phyloP scores from a whole-genome alignment of 1,284 basidiomycete genomes.

The Pseudozyma tsukubaensis region DNA sequence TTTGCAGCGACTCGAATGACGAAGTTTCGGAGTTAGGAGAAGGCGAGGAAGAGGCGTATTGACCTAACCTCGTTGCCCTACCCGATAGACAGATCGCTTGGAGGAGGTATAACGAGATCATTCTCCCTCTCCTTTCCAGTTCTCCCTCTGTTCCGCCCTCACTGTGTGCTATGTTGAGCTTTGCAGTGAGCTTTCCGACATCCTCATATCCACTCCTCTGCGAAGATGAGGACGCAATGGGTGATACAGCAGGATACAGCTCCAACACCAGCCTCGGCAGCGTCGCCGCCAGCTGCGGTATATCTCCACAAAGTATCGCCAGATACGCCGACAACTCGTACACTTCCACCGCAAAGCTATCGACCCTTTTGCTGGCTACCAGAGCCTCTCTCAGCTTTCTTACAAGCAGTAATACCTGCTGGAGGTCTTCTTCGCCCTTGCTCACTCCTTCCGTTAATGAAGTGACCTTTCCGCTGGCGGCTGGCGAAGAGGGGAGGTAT shows the following conservation, averaged over 20 bases:
- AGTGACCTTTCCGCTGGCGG: not conserved
- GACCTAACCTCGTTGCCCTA: constrained; percentile 31
- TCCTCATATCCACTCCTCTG: not conserved
- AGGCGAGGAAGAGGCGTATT: constrained; percentile 6
- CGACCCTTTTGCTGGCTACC: constrained; percentile 25
- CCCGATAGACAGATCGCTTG: constrained; percentile 34
- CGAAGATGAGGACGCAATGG: not conserved
- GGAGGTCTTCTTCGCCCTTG: constrained; percentile 24
- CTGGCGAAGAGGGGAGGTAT: constrained; percentile 7
- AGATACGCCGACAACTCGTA: constrained; percentile 32
- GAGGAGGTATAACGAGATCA: constrained; percentile 20
- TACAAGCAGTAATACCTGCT: constrained; percentile 34
- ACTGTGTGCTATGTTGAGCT: not conserved
- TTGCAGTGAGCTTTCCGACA: not conserved
- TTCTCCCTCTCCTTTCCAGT: not conserved
- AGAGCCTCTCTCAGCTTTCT: constrained; percentile 46
- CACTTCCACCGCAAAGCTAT: constrained; percentile 40
- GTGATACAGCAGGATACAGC: constrained; percentile 11
- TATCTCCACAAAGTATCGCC: constrained; percentile 24
- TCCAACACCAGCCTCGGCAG: constrained; percentile 34
- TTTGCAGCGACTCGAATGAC: constrained; percentile 3
- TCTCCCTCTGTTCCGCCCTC: not conserved
- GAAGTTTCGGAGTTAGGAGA: too few species aligned
- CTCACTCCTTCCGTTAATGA: not conserved
- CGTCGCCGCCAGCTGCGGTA: constrained; percentile 24